A percentile compares a stretch with the other conserved stretches of the same genome.
These are phyloP conservation scores for Chlorella sp. DNA, from an alignment of 139 green algal genomes.

Conservation along the genomic window DNA sequence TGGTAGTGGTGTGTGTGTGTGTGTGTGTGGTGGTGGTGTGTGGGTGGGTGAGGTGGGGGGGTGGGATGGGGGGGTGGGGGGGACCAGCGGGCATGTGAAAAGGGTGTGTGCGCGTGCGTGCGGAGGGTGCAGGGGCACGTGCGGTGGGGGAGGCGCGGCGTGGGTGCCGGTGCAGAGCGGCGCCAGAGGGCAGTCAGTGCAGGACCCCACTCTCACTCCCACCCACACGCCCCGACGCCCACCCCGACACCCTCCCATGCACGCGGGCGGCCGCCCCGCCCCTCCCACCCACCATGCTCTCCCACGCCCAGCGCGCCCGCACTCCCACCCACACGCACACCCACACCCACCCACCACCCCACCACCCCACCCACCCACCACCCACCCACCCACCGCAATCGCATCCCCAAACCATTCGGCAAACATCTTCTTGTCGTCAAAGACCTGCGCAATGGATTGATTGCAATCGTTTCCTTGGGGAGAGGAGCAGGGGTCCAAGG, in stretches of 20 bases:
- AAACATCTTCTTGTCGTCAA: slow-evolving; percentile 93
- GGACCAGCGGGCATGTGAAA: not conserved
- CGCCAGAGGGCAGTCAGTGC: too few relatives aligned
- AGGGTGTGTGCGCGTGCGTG: not conserved
- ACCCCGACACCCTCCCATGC: too few relatives aligned
- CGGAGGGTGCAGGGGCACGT: not conserved
- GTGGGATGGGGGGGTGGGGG: not conserved
- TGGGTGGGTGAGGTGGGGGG: not conserved
- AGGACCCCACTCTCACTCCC: too few relatives aligned
- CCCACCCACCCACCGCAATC: slow-evolving; percentile 20
- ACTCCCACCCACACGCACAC: not conserved
- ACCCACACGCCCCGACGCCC: too few relatives aligned
- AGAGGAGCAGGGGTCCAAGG: too few relatives aligned
- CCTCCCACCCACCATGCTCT: not conserved
- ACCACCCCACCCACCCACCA: not conserved
- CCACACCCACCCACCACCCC: too few relatives aligned
- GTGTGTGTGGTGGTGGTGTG: not conserved
- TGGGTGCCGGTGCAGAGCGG: not conserved
- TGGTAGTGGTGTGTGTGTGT: not conserved
- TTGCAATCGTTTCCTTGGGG: not conserved
- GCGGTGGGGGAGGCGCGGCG: too few relatives aligned
- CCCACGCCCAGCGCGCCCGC: too few relatives aligned
- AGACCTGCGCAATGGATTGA: slow-evolving; percentile 88
- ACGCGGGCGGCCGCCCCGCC: too few relatives aligned
- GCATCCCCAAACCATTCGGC: slow-evolving; percentile 80